Conservation (phyloP, 2,329 filamentous ascomycete species). For the Helminthosporium solani region DNA sequence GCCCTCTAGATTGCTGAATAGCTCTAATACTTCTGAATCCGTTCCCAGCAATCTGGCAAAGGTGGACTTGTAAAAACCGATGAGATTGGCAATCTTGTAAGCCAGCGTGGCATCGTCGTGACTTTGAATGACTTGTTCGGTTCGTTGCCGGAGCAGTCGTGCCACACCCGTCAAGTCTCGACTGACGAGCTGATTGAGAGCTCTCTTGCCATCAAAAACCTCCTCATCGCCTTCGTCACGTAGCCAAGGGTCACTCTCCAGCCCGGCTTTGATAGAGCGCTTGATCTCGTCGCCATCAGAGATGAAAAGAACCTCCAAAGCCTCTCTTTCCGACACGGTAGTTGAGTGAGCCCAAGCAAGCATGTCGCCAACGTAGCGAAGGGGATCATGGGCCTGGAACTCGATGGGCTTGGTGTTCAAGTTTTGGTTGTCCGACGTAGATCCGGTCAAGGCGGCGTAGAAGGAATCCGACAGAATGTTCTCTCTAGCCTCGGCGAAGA, state of each 20-base stretch:
- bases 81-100: conserved; percentile 86
- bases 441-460: conserved; percentile 80
- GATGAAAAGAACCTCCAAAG: conserved; percentile 86
- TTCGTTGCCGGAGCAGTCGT: conserved; percentile 80
- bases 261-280: conserved; percentile 74
- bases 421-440: conserved; percentile 59
- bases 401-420: conserved; percentile 79
- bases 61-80: conserved; percentile 85
- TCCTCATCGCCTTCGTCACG: conserved; percentile 54
- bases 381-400: conserved; percentile 83
- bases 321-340: conserved; percentile 89
- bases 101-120: conserved; percentile 87
- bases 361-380: conserved; percentile 96
- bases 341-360: conserved; percentile 95
- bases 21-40: conserved; percentile 67
- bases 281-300: conserved; percentile 87
- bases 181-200: conserved; percentile 82
- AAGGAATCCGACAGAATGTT: conserved; percentile 85
- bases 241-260: conserved; percentile 82
- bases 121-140: conserved; percentile 88
- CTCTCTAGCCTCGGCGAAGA: conserved; percentile 87
- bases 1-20: conserved; percentile 67
- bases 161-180: conserved; percentile 79
- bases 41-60: conserved; percentile 76
- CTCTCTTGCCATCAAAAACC: conserved; percentile 76